phyloP scores from a whole-genome alignment of 106 monocot species.

The Gastrodia elata region DNA sequence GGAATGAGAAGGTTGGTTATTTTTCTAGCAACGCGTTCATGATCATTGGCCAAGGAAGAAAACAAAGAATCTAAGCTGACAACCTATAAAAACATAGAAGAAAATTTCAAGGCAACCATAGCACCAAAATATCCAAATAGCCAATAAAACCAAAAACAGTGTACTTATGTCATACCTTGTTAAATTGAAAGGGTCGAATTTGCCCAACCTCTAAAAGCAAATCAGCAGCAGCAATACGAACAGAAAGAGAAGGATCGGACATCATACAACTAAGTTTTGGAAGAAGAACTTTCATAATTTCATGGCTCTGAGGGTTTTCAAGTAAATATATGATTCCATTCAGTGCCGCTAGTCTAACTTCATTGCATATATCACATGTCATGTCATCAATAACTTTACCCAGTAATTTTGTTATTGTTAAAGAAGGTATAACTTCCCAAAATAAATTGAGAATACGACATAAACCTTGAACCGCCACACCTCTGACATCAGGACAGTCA shows the following conservation, averaged over 20 bases:
- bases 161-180: slow-evolving; percentile 40
- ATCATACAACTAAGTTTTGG: slow-evolving; percentile 59
- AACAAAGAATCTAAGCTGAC: slow-evolving; percentile 61
- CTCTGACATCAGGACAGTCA: slow-evolving; percentile 77
- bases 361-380: slow-evolving; percentile 57
- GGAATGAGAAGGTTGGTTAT: slow-evolving; percentile 75
- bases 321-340: slow-evolving; percentile 81
- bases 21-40: slow-evolving; percentile 65
- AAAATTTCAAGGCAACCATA: not conserved
- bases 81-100: slow-evolving; percentile 39
- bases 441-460: slow-evolving; percentile 81
- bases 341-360: slow-evolving; percentile 63
- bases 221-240: slow-evolving; percentile 57
- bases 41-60: slow-evolving; percentile 72
- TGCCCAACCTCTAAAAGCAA: slow-evolving; percentile 70
- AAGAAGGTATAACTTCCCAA: slow-evolving; percentile 96
- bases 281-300: slow-evolving; percentile 83
- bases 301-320: slow-evolving; percentile 82
- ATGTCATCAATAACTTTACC: slow-evolving; percentile 62
- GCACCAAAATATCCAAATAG: not conserved
- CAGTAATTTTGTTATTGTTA: slow-evolving; percentile 62
- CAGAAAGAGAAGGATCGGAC: slow-evolving; percentile 60
- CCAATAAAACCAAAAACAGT: not conserved
- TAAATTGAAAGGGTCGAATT: slow-evolving; percentile 59
- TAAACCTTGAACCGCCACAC: slow-evolving; percentile 71